Conservation (phyloP, 164 flowering plant genomes). For the Stephania yunnanensis region DNA sequence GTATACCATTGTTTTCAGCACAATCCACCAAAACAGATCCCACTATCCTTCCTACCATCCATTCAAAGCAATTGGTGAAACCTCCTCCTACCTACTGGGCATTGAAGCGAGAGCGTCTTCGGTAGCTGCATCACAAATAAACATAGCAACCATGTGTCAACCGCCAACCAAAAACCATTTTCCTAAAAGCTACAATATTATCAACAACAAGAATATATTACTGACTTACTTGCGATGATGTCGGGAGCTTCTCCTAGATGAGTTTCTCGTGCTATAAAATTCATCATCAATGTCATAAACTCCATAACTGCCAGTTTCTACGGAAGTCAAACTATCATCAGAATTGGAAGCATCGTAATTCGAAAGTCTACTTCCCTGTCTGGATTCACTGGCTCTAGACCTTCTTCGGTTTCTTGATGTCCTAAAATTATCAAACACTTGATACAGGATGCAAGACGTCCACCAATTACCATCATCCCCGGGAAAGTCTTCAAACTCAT, state of each 20-base stretch:
- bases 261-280: conserved; percentile 31
- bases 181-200: not conserved
- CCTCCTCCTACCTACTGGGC: conserved; percentile 22
- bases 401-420: conserved; percentile 80
- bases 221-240: conserved; percentile 89
- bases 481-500: conserved; percentile 82
- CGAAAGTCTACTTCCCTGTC: conserved; percentile 58
- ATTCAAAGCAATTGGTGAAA: not conserved
- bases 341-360: conserved; percentile 70
- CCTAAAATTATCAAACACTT: conserved; percentile 78
- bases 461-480: conserved; percentile 90
- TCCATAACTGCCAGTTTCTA: conserved; percentile 45
- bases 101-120: conserved; percentile 70
- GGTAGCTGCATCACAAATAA: conserved; percentile 42
- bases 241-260: conserved; percentile 39
- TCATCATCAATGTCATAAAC: conserved; percentile 69
- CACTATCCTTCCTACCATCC: no score
- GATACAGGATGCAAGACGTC: conserved; percentile 76
- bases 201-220: not conserved
- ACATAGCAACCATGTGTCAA: not conserved
- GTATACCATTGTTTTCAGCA: no score
- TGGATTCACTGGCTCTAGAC: conserved; percentile 47
- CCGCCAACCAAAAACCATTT: not conserved
- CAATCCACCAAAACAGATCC: no score
- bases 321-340: conserved; percentile 77